Conservation (phyloP, 2,329 filamentous ascomycete genomes). For the Stagonosporopsis chrysanthemi region DNA sequence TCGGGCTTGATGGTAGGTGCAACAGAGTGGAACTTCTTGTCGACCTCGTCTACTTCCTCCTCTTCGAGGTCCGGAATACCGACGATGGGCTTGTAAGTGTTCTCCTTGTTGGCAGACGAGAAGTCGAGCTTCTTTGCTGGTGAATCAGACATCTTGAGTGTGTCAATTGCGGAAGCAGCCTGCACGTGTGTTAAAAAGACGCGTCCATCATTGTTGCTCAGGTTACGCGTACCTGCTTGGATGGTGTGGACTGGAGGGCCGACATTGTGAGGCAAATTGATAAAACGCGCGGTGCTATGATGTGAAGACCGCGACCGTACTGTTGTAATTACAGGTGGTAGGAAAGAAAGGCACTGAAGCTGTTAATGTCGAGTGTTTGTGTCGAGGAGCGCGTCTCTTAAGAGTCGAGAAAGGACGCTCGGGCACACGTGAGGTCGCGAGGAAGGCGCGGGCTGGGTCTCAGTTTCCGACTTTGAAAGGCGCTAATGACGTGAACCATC, state of each 20-base stretch:
- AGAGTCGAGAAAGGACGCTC: conserved; percentile 19
- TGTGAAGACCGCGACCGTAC: conserved; percentile 22
- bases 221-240: conserved; percentile 69
- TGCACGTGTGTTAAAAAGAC: conserved; percentile 56
- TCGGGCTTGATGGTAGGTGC: conserved; percentile 65
- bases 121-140: conserved; percentile 91
- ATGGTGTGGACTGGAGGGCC: conserved; percentile 72
- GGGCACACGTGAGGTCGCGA: conserved; percentile 35
- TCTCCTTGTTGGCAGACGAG: conserved; percentile 78
- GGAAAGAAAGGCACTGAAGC: conserved; percentile 31
- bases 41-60: conserved; percentile 35
- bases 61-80: conserved; percentile 58
- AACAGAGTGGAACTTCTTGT: conserved; percentile 60
- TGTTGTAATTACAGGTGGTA: conserved; percentile 30
- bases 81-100: conserved; percentile 67
- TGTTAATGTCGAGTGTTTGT: conserved; percentile 30
- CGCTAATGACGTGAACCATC: conserved; percentile 42
- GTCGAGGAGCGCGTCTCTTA: conserved; percentile 36
- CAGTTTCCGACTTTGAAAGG: conserved; percentile 20
- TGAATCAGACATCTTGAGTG: conserved; percentile 86
- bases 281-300: conserved; percentile 17
- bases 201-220: conserved; percentile 40
- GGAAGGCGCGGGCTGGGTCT: conserved; percentile 11
- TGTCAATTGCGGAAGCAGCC: conserved; percentile 86
- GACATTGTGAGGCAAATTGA: conserved; percentile 66